These are phyloP conservation scores for Globisporangium rhizosaccharum DNA, from an alignment of 352 stramenopile genomes.

Conservation along the genomic window DNA sequence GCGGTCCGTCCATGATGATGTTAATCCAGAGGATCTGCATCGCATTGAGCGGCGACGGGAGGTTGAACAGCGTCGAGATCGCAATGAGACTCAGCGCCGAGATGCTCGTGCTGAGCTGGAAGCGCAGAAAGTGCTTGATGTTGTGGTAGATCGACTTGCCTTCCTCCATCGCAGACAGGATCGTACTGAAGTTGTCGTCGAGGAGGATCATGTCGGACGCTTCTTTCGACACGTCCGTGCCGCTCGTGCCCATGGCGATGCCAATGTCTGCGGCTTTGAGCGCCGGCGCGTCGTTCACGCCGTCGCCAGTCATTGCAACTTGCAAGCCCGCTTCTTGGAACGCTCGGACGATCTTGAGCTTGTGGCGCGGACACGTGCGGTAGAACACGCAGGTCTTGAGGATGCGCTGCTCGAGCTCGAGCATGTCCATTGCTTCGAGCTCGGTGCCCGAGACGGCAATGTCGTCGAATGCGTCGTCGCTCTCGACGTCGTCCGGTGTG, in stretches of 20 bases:
- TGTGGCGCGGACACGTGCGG: slow-evolving; percentile 92
- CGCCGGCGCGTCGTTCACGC: slow-evolving; percentile 97
- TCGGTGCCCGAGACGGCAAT: slow-evolving; percentile 83
- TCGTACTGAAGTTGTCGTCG: slow-evolving; percentile 97
- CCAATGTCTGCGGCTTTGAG: slow-evolving; percentile 96
- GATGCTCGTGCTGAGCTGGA: slow-evolving; percentile 95
- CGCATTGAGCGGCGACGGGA: slow-evolving; percentile 85
- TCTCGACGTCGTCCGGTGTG: slow-evolving; percentile 35
- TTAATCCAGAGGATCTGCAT: slow-evolving; percentile 98
- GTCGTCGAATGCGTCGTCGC: slow-evolving; percentile 23
- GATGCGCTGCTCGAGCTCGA: slow-evolving; percentile 78
- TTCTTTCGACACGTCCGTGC: slow-evolving; percentile 97
- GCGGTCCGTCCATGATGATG: slow-evolving; percentile 95
- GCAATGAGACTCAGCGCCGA: slow-evolving; percentile 86
- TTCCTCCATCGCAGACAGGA: slow-evolving; percentile 94
- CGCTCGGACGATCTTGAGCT: slow-evolving; percentile 93
- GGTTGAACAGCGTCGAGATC: slow-evolving; percentile 55
- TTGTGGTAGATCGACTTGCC: slow-evolving; percentile 96
- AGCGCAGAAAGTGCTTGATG: slow-evolving; percentile 96
- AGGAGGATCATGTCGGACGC: slow-evolving; percentile 97
- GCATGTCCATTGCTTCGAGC: slow-evolving; percentile 88
- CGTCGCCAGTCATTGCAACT: slow-evolving; percentile 99
- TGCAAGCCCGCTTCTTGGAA: slow-evolving; percentile 80
- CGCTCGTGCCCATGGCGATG: slow-evolving; percentile 97
- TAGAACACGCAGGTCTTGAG: slow-evolving; percentile 93